Percentiles rank a stretch among this genome's conserved stretches.
Evolutionary conservation across 2,329 filamentous ascomycete species (phyloP).

Genomic region (Colletotrichum sp.): DNA sequence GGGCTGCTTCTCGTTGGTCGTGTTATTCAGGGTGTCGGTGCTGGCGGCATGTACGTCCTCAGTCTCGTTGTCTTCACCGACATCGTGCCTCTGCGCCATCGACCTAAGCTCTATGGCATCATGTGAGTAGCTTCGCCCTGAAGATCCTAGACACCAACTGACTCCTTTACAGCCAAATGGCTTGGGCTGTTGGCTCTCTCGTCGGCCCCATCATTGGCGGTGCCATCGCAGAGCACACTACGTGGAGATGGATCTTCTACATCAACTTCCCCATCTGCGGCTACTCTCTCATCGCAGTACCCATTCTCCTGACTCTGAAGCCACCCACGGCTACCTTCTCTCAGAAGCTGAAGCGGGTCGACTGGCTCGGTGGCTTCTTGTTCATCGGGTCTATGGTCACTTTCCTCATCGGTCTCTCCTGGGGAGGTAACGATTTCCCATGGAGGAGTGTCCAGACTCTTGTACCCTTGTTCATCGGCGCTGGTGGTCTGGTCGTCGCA

Average conservation of each 20-base stretch:
- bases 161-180: constrained; percentile 26
- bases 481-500: constrained; percentile 40
- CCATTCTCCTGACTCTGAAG: constrained; percentile 46
- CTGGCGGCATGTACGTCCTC: constrained; percentile 45
- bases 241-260: constrained; percentile 56
- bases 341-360: constrained; percentile 42
- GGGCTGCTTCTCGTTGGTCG: constrained; percentile 39
- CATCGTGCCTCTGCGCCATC: constrained; percentile 43
- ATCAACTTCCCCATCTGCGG: constrained; percentile 49
- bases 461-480: constrained; percentile 47
- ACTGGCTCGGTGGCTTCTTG: constrained; percentile 50
- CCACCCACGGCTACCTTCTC: constrained; percentile 32
- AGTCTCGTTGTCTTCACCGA: constrained; percentile 45
- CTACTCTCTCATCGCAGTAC: constrained; percentile 40
- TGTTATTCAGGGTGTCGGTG: constrained; percentile 44
- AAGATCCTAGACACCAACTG: not conserved
- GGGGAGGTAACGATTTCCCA: constrained; percentile 46
- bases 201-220: constrained; percentile 45
- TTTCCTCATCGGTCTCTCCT: constrained; percentile 52
- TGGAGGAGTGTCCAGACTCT: constrained; percentile 47
- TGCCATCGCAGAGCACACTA: constrained; percentile 35
- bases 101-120: constrained; percentile 45
- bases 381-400: constrained; percentile 47
- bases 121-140: constrained; percentile 29
- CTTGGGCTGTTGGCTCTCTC: constrained; percentile 44